These are phyloP conservation scores for Umbelopsis vinacea DNA, from an alignment of 192 early-diverging fungal species.

Conservation along the genomic window DNA sequence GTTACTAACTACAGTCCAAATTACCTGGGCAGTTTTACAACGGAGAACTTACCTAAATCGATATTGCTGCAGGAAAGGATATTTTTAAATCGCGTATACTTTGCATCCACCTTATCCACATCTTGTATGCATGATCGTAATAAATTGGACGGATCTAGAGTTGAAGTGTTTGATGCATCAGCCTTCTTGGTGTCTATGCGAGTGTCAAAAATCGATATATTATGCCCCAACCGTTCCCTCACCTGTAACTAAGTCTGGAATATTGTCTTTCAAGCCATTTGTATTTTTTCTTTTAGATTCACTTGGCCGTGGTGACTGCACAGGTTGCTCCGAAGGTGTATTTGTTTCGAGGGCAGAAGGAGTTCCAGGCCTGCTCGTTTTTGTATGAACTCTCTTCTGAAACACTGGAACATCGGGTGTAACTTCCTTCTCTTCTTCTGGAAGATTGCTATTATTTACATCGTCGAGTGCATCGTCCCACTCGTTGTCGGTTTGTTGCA, in stretches of 20 bases:
- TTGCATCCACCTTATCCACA: conserved; percentile 27
- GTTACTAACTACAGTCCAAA: neutral
- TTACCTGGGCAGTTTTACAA: neutral
- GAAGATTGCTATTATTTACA: conserved; percentile 19
- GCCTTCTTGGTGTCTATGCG: neutral
- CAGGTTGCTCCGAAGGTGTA: neutral
- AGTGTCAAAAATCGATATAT: neutral
- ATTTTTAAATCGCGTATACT: conserved; percentile 54
- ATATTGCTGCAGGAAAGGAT: conserved; percentile 61
- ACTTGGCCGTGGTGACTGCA: neutral
- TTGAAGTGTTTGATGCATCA: conserved; percentile 5
- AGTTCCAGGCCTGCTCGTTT: neutral
- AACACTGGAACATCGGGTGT: neutral
- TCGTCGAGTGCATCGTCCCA: conserved; percentile 45
- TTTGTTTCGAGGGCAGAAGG: neutral
- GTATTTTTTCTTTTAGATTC: conserved; percentile 4
- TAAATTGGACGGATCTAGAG: conserved; percentile 40
- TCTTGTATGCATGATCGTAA: conserved; percentile 13
- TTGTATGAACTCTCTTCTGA: neutral
- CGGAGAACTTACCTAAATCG: conserved; percentile 58
- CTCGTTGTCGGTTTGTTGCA: conserved; percentile 48
- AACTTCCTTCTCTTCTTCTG: conserved; percentile 20
- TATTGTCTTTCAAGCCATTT: conserved; percentile 26
- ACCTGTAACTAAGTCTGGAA: conserved; percentile 10
- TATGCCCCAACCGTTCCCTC: neutral